Base-by-base conservation (phyloP, 176 grass and related monocot species). In the Cenchrus purpureus region DNA sequence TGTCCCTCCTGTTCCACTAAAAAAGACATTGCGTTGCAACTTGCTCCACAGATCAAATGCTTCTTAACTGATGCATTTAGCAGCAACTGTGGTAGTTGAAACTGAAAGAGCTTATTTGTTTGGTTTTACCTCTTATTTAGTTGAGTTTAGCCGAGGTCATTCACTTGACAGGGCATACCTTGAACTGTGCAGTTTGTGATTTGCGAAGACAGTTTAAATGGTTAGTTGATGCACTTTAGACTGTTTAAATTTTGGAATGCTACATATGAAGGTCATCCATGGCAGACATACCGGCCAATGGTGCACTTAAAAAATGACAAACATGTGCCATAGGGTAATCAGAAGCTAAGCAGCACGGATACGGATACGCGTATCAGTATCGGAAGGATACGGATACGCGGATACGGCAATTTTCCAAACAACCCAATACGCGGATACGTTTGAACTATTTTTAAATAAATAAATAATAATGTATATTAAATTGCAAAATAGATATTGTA, bases 81-180 rank as follows among this genome's bases (percentile, higher is more conserved):
- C 15, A 78, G 43, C 45, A 31, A 43, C 32, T 61, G 4, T 84
- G 54, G 50, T 40, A 45, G 34, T 37, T 77, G 44, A 69, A 63
- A 61, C 45, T 81, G 53, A 63, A 71, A 62, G 40, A 64, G 34
- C 40, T 66, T 84, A 74, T 43, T 73, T 77, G 16, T 86, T 72
- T 82, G 73, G 59, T 40, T 78, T 79, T 58, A 44, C 0, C 48
- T 46, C 4, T 66, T 71, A 66, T 9, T 31, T 12, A 73, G 31
- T 50, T 22, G 61, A 72, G 40, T 67, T 77, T 57, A 71, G 64
- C 40, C 22, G 65, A 19, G 64, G 15, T 59, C 57, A 73, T 78
- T 71, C 45, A 86, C 34, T 62, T 82, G n/a, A 31, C 71, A 64
- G 34, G 12, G 9, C 19, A 46, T 60, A 54, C 22, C 37, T 40